These are phyloP conservation scores for Chaetomium globosum DNA, from an alignment of 2,329 filamentous ascomycete species.

Conservation along the genomic window DNA sequence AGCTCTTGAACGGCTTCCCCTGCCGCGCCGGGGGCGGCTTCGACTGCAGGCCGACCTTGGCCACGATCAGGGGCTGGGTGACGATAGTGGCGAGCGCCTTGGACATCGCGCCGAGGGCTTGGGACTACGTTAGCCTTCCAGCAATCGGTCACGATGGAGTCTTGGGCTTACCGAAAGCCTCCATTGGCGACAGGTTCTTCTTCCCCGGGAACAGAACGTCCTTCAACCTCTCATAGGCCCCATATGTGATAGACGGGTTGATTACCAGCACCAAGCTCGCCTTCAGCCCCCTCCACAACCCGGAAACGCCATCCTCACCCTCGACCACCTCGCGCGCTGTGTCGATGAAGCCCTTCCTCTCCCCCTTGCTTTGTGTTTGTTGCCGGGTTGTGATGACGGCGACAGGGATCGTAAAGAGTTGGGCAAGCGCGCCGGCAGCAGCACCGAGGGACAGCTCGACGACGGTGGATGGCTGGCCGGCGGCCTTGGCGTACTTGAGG, in stretches of 20 bases:
- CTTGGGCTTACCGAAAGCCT: slow-evolving; percentile 79
- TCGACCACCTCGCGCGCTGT: slow-evolving; percentile 88
- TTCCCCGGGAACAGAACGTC: slow-evolving; percentile 77
- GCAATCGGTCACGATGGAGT: not conserved
- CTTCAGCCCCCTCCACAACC: slow-evolving; percentile 93
- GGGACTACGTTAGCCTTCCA: slow-evolving; percentile 10
- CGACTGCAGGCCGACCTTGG: slow-evolving; percentile 94
- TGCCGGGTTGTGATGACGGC: slow-evolving; percentile 94
- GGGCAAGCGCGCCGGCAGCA: slow-evolving; percentile 83
- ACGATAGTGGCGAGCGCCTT: slow-evolving; percentile 88
- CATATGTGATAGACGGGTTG: slow-evolving; percentile 97
- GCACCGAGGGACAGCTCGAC: slow-evolving; percentile 85
- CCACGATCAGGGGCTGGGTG: slow-evolving; percentile 95
- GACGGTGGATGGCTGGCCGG: slow-evolving; percentile 69
- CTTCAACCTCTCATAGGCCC: slow-evolving; percentile 88
- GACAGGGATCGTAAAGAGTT: slow-evolving; percentile 95
- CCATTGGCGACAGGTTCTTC: slow-evolving; percentile 73
- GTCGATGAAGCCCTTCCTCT: slow-evolving; percentile 82
- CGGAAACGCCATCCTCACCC: slow-evolving; percentile 84
- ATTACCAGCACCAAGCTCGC: slow-evolving; percentile 93
- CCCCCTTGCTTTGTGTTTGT: slow-evolving; percentile 83
- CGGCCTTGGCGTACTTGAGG: slow-evolving; percentile 58
- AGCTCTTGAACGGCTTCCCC: slow-evolving; percentile 91
- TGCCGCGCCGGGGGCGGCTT: slow-evolving; percentile 81
- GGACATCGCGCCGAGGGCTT: slow-evolving; percentile 88